Base-by-base conservation (phyloP, 495 filamentous ascomycete species). In the Achaetomiella virescens region DNA sequence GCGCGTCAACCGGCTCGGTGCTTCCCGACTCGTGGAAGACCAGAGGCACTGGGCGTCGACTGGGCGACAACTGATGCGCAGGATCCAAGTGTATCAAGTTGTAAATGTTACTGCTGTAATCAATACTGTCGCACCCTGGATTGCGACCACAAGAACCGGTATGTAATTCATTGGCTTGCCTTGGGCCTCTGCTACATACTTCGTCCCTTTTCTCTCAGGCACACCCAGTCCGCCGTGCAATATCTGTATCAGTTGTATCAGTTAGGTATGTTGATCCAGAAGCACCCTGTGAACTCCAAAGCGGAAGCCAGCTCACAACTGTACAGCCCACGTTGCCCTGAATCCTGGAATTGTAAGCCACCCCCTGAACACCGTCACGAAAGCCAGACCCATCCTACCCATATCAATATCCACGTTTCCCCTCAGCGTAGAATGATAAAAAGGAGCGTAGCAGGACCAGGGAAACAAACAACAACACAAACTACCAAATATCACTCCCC, bases 31-130 rank as follows among this genome's bases (percentile, higher is more conserved):
- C 80, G 0, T 91, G 88, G 88, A 75, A 76, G 61, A 78, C 67
- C 17, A 74, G 85, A 59, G 89, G 89, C 1, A 70, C 80, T 15
- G 89, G 89, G 9, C 77, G 81, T 22, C 77, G 89, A 64, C 74
- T 93, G 5, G 88, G 88, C 35, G 75, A 77, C 18, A 63, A 70
- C 47, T 75, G 20, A 53, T 20, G 12, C 6, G 5, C 15, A 24
- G 11, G n/a, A 21, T 20, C 20, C 2, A 11, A 2, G 1, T 54
- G 42, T 45, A 54, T 27, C 37, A 45, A 25, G 20, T 20, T 24
- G 22, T 40, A 25, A 8, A 18, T 2, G 14, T 17, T 6, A 20
- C 12, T 48, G 45, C 11, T 47, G 15, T n/a, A 31, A 6, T 18
- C 29, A 29, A 48, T 50, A 8, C 15, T 14, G 21, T 44, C 8